These are phyloP conservation scores for Hyaloperonospora brassicae DNA, from an alignment of 352 stramenopile species.

Conservation along the genomic window DNA sequence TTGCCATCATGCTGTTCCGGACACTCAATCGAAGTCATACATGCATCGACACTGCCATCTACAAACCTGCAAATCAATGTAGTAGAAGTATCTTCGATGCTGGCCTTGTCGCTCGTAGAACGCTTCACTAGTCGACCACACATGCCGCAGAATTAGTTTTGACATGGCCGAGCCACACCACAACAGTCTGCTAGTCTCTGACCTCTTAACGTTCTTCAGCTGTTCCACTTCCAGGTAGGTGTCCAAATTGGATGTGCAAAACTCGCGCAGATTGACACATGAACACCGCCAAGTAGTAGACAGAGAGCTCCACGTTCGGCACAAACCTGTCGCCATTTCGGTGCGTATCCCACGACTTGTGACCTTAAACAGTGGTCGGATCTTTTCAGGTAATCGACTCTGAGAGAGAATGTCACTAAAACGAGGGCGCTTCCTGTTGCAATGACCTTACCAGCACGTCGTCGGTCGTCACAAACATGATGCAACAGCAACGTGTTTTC, in stretches of 20 bases:
- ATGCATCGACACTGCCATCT: no score
- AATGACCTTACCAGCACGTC: no score
- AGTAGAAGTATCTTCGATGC: constrained; percentile 74
- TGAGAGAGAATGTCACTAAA: no score
- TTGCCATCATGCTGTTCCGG: neutral
- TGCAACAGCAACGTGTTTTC: no score
- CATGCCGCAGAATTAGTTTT: constrained; percentile 2
- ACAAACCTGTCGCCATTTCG: neutral
- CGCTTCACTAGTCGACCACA: constrained; percentile 29
- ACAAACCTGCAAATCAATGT: constrained; percentile 67
- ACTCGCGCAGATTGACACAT: constrained; percentile 4
- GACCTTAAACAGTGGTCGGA: no score
- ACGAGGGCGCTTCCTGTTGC: no score
- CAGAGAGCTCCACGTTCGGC: constrained; percentile 12
- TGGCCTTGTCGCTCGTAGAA: constrained; percentile 68
- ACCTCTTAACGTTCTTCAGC: constrained; percentile 80
- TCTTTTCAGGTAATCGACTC: no score
- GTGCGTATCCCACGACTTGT: no score
- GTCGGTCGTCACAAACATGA: no score
- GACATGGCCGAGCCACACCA: neutral
- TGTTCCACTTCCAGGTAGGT: constrained; percentile 74
- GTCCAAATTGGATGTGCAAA: constrained; percentile 39
- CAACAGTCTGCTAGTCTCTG: neutral
- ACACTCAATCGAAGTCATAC: neutral
- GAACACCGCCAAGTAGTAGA: constrained; percentile 4